Evolutionary conservation across 768 basidiomycete species (phyloP).

Genomic region (Amanita jacksonii): DNA sequence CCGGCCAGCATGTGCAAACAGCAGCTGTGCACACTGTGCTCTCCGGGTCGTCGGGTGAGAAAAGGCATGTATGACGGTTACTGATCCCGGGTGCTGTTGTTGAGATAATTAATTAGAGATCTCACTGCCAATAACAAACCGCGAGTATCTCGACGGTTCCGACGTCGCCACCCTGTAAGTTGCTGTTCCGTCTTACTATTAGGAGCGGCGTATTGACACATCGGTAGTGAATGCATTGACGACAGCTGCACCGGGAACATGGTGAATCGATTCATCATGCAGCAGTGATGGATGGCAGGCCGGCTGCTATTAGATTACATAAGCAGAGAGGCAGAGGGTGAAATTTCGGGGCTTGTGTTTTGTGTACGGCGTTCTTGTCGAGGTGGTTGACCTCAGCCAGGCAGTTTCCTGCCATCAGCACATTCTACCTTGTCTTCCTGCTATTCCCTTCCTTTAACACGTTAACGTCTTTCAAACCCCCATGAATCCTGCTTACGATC

Average conservation of each 20-base stretch:
- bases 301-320: not conserved
- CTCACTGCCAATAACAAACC: not conserved
- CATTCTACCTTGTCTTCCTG: constrained; percentile 8
- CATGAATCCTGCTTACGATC: constrained; percentile 37
- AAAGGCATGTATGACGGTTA: not conserved
- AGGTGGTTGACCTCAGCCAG: constrained; percentile 15
- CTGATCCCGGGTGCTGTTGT: not conserved
- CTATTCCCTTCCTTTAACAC: constrained; percentile 4
- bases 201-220: not conserved
- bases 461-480: constrained; percentile 19
- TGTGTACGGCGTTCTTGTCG: constrained; percentile 12
- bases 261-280: too few species aligned
- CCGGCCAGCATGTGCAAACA: not conserved
- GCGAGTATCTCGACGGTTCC: constrained; percentile 5
- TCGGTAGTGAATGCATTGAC: constrained; percentile 1
- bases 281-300: too few species aligned
- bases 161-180: constrained; percentile 16
- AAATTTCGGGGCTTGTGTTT: not conserved
- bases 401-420: constrained; percentile 3
- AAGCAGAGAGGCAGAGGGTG: not conserved
- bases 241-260: not conserved
- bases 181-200: constrained; percentile 3
- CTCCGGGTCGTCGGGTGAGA: not conserved
- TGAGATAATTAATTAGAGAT: not conserved
- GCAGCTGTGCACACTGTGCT: not conserved